Evolutionary conservation across 75 land plant species (phyloP), one percentile per base, ranked within the genome.

Genomic region (Cryptomeria japonica): DNA sequence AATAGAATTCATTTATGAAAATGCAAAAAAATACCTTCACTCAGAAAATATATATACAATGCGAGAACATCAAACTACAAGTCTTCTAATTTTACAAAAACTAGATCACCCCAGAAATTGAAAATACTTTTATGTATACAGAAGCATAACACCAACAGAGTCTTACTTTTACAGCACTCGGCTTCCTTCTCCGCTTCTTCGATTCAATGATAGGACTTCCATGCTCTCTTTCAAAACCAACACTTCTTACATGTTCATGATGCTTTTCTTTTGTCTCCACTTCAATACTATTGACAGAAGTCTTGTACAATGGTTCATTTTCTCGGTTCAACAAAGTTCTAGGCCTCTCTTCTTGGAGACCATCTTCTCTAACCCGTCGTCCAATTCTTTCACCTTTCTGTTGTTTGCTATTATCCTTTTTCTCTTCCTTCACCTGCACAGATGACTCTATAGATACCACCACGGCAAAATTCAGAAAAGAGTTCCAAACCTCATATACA

Each of bases 351-450:
- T 80, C 89, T 38, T 87, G 87, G 56, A 39, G 75, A 78, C 56
- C 79, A 16, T 53, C 25, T 39, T 85, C 84, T 46, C 84, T 44
- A 13, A 82, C 84, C 25, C 31, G 34, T 9, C 84, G 84, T 46
- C 49, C 51, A 46, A 28, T n/a, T 44, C 51, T 82, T 28, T 82
- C 49, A 82, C 31, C 14, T n/a, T 82, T 82, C 44, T 82, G 44
- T 46, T 19, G 32, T n/a, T 44, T 44, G 32, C 2, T 44, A 76
- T 42, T 85, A 16, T 15, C 82, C 77, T 87, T 88, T 75, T 75
- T 75, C 79, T 93, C 93, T 85, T 91, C 92, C 85, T 92, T 91
- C 25, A 88, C 84, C 56, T 88, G 91, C 1, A 84, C 89, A 79
- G 89, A 90, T 73, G 93, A 90, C 85, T 93, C 94, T 91, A 68